Percentiles rank a stretch among this genome's conserved stretches.
Conservation (phyloP, 179 eudicot genomes). For the Vitellaria paradoxa region DNA sequence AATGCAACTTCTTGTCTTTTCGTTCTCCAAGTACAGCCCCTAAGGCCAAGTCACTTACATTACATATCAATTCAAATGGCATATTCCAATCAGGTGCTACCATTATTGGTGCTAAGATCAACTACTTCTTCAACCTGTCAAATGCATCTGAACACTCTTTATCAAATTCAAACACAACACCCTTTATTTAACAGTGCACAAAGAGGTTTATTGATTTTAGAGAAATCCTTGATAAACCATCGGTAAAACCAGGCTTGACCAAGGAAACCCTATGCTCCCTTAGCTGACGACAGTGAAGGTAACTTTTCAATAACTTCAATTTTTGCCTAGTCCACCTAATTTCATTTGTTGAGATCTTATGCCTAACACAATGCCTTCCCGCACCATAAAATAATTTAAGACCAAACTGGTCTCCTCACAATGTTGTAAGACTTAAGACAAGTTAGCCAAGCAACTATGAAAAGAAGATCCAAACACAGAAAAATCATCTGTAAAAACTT, state of each 20-base stretch:
- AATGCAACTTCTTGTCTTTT: background rate
- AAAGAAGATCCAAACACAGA: background rate
- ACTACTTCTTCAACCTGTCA: background rate
- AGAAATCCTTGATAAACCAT: background rate
- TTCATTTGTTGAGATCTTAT: background rate
- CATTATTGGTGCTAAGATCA: background rate
- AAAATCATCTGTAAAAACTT: background rate
- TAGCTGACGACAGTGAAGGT: background rate
- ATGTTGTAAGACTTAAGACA: background rate
- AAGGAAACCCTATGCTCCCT: background rate
- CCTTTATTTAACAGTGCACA: background rate
- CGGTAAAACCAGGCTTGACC: background rate
- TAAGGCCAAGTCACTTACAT: background rate
- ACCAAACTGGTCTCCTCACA: background rate
- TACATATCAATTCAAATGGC: background rate
- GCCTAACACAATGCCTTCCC: background rate
- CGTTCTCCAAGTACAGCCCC: background rate
- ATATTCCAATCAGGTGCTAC: background rate
- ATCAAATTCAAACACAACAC: background rate
- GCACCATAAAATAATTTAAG: background rate
- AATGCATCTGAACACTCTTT: background rate
- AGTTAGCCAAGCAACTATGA: background rate
- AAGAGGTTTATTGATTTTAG: background rate
- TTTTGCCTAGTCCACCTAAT: background rate
- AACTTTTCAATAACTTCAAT: background rate